A percentile compares a stretch with the other conserved stretches of the same genome.
Conservation (phyloP, 192 early-diverging fungal species). For the Umbelopsis ramanniana region DNA sequence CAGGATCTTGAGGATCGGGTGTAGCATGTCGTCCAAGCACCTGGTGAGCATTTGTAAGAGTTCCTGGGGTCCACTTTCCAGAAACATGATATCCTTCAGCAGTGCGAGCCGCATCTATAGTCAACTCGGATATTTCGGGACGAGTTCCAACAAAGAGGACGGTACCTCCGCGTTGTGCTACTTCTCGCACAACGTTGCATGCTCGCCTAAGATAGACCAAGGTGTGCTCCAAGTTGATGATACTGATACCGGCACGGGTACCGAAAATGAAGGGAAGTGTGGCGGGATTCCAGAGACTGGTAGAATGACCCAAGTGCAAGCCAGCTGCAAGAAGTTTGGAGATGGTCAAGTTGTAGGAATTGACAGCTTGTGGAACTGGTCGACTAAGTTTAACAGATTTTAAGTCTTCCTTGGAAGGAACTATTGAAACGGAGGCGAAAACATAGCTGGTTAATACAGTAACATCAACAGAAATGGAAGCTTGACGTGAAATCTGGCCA, state of each 20-base stretch:
- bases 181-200: conserved; percentile 67
- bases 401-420: not conserved
- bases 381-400: not conserved
- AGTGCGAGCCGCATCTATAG: conserved; percentile 78
- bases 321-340: conserved; percentile 77
- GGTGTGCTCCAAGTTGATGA: conserved; percentile 95
- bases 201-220: conserved; percentile 83
- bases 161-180: conserved; percentile 77
- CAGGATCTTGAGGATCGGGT: conserved; percentile 46
- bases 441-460: not conserved
- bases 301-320: conserved; percentile 88
- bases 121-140: conserved; percentile 65
- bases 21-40: conserved; percentile 65
- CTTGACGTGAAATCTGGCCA: not conserved
- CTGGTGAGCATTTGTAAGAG: conserved; percentile 81
- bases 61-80: conserved; percentile 84
- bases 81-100: conserved; percentile 81
- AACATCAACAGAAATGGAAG: too few species aligned
- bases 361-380: conserved; percentile 30
- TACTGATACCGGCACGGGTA: conserved; percentile 83
- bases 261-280: conserved; percentile 92
- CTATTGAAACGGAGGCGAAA: not conserved
- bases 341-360: conserved; percentile 60
- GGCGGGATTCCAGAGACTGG: conserved; percentile 74
- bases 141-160: conserved; percentile 88